Evolutionary conservation across 805 yeast species (phyloP), one percentile per base, ranked within the genome.

Genomic region (Candida insectorum): DNA sequence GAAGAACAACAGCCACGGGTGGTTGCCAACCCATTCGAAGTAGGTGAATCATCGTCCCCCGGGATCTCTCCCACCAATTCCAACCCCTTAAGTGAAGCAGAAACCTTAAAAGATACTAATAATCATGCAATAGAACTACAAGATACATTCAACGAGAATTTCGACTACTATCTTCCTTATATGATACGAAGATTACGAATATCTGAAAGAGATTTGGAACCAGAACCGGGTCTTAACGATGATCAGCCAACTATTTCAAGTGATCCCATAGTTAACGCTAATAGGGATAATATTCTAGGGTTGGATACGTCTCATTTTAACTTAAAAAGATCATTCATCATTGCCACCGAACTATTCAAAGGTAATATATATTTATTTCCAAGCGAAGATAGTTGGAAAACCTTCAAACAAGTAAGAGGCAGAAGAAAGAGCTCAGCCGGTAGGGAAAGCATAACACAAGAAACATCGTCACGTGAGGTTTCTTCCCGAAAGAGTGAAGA

Each of bases 131-230:
- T 54, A 24, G 62, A 61, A 20, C 47, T 65, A n/a, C 72, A 65
- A 45, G 54, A 48, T 0, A 48, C 60, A 2, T 66, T 49, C 41
- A 47, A 46, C 17, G 68, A 57, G n/a, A 66, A 66, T 36, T 66
- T 55, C 40, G 58, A 59, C 8, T 42, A 48, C 19, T 66, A 64
- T 40, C 40, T 62, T 6, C 72, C 72, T 5, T 66, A 41, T 44
- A 41, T 64, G n/a, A 30, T 62, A n/a, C 44, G 69, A 20, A 51
- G 57, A 20, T 30, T 49, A 29, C 47, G 69, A 16, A 22, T 52
- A 13, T 45, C 27, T 44, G 37, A 16, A 16, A 18, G 28, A 33
- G 21, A 14, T 14, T 9, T 22, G 11, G 6, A 15, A 13, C 12
- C 34, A n/a, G 24, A 26, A 14, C n/a, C n/a, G n/a, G 11, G 4